Conservation (phyloP, 768 basidiomycete species). For the Infundibulicybe gibba region DNA sequence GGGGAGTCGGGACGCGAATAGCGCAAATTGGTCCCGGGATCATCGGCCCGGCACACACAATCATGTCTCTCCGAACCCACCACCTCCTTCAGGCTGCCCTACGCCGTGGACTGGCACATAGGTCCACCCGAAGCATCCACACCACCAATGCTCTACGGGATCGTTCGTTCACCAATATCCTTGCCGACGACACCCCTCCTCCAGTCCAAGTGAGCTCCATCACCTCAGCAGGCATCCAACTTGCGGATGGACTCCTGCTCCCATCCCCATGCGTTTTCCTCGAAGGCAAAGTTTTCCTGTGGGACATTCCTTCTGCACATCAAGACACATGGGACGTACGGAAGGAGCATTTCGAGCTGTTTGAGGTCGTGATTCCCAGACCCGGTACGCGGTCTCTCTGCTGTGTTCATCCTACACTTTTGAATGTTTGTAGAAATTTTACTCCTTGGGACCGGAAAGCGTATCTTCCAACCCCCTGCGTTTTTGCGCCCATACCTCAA, state of each 20-base stretch:
- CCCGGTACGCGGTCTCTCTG: conserved; percentile 62
- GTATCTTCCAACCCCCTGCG: conserved; percentile 66
- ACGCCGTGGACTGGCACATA: conserved; percentile 1
- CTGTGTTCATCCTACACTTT: not conserved
- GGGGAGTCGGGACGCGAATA: too few species aligned
- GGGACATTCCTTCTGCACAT: conserved; percentile 70
- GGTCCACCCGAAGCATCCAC: conserved; percentile 10
- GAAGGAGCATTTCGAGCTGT: conserved; percentile 70
- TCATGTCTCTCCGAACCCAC: not conserved
- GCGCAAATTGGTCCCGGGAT: too few species aligned
- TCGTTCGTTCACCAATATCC: conserved; percentile 63
- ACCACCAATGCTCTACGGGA: conserved; percentile 10
- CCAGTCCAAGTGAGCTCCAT: conserved; percentile 72
- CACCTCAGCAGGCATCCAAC: conserved; percentile 57
- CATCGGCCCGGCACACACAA: not conserved
- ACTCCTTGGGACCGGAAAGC: conserved; percentile 82
- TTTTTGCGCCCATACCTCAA: conserved; percentile 64
- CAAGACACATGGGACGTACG: conserved; percentile 62
- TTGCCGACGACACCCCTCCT: conserved; percentile 65
- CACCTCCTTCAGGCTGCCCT: conserved; percentile 1
- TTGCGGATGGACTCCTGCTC: conserved; percentile 76
- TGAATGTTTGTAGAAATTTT: conserved; percentile 65
- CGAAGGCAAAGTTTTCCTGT: conserved; percentile 83
- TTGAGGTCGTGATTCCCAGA: conserved; percentile 78
- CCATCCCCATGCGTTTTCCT: conserved; percentile 80